Conservation (phyloP, 441 rosid genomes). For the Corymbia calophylla region DNA sequence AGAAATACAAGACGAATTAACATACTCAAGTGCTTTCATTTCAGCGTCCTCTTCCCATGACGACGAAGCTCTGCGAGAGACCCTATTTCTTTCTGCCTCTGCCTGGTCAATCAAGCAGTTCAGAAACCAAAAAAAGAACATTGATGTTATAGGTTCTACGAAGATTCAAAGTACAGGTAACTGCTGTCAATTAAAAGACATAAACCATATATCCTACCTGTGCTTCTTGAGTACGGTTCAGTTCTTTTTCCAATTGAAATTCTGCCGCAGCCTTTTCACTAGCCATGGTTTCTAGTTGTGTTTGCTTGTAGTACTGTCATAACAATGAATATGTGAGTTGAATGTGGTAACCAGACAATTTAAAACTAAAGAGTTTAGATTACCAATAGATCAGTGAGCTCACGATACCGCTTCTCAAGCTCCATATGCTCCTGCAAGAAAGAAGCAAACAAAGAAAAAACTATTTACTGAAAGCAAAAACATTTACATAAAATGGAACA, state of each 20-base stretch:
- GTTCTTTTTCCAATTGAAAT: slow-evolving; percentile 96
- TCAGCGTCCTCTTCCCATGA: slow-evolving; percentile 97
- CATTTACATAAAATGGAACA: neutral
- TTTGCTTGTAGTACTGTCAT: slow-evolving; percentile 94
- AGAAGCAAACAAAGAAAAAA: slow-evolving; percentile 15
- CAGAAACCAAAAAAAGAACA: neutral
- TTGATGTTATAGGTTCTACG: neutral
- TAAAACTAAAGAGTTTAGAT: slow-evolving; percentile 10
- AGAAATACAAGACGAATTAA: neutral
- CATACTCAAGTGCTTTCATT: slow-evolving; percentile 94
- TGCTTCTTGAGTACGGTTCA: slow-evolving; percentile 77
- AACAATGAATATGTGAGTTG: neutral
- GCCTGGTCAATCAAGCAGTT: slow-evolving; percentile 34
- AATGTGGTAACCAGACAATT: neutral
- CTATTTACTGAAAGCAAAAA: neutral
- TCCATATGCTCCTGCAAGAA: slow-evolving; percentile 88
- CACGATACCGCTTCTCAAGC: slow-evolving; percentile 98
- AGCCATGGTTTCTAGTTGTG: slow-evolving; percentile 95
- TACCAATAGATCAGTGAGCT: slow-evolving; percentile 96
- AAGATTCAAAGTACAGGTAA: neutral
- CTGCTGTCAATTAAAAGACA: neutral
- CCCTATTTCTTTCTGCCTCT: slow-evolving; percentile 85
- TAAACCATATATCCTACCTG: slow-evolving; percentile 36
- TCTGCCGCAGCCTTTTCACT: slow-evolving; percentile 99
- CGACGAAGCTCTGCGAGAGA: slow-evolving; percentile 53